Evolutionary conservation across 2,329 filamentous ascomycete species (phyloP).

Genomic region (Aspergillus neotritici): DNA sequence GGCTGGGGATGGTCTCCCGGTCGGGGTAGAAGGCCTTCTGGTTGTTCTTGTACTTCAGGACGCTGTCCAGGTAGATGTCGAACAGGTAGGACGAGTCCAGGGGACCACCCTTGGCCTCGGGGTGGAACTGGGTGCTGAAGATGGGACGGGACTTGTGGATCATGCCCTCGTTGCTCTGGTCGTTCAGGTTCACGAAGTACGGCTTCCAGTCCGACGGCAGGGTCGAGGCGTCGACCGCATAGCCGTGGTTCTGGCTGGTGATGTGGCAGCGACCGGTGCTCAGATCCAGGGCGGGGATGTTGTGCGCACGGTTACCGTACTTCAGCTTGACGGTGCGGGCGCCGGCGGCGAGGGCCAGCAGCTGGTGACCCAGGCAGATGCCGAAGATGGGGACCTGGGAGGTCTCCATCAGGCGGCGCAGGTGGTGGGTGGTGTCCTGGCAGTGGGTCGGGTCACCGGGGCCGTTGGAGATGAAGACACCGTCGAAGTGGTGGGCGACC

Average conservation of each 20-base stretch:
- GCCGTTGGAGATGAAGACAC: constrained; percentile 98
- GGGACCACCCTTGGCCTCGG: constrained; percentile 94
- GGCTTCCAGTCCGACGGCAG: constrained; percentile 86
- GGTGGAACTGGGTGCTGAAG: constrained; percentile 98
- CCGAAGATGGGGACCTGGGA: constrained; percentile 93
- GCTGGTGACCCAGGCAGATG: constrained; percentile 95
- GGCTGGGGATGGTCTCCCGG: constrained; percentile 80
- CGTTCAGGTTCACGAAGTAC: constrained; percentile 98
- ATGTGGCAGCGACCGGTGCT: constrained; percentile 98
- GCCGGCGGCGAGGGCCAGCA: constrained; percentile 82
- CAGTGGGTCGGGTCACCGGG: constrained; percentile 97
- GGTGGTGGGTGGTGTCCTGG: constrained; percentile 87
- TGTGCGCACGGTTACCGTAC: constrained; percentile 98
- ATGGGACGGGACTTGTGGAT: constrained; percentile 94
- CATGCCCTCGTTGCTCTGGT: constrained; percentile 95
- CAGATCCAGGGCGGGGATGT: constrained; percentile 91
- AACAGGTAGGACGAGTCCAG: constrained; percentile 95
- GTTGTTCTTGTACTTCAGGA: constrained; percentile 80
- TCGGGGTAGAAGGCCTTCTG: constrained; percentile 63
- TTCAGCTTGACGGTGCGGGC: constrained; percentile 94
- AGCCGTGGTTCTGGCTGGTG: constrained; percentile 97
- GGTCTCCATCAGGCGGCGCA: constrained; percentile 81
- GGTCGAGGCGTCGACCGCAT: constrained; percentile 82
- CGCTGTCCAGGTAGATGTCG: constrained; percentile 89
- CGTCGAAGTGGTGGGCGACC: constrained; percentile 94